Base-by-base conservation (phyloP, 2,329 filamentous ascomycete genomes). In the Mycogone perniciosa region DNA sequence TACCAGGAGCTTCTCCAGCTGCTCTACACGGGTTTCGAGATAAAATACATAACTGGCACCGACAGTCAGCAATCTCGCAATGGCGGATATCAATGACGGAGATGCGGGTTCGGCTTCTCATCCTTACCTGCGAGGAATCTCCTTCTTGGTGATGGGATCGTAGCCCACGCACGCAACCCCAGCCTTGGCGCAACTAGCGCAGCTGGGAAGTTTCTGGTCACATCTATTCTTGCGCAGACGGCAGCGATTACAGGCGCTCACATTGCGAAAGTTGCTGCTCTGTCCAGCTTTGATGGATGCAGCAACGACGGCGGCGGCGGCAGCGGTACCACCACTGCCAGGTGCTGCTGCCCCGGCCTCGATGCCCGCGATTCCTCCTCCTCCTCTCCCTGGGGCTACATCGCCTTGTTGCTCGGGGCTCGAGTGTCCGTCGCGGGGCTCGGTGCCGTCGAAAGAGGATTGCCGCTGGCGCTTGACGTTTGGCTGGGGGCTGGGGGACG, bases 221-320 rank as follows among this genome's bases (percentile, higher is more conserved):
- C 92, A 97, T 48, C 90, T 80, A 66, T 96, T 97, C 76, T 97
- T 97, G 62, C 92, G 82, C 66, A 95, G 73, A 42, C 92, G 82
- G 69, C 92, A 97, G 38, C 90, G 82, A 72, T 96, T 96, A 71
- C 92, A 97, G 51, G 92, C 92, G 67, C 88, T 95, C 57, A 97
- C 92, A 67, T 91, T 92, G 60, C 88, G 84, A 63, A 92, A 92
- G 58, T 76, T 84, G 66, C 76, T 82, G 65, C 79, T 81, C 66
- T 82, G 79, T 7, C 76, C 76, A 10, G 72, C 67, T 60, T 79
- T 81, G 46, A 64, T 63, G 45, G 65, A 57, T 35, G 65, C 61
- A 27, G 63, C 57, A 37, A 61, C 62, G 45, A 62, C 61, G 57
- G 47, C 64, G 59, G 48, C 35, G 27, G 20, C 46, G 13, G 27